Conservation (phyloP, 2,329 filamentous ascomycete species). For the Ophiostoma angusticollis region DNA sequence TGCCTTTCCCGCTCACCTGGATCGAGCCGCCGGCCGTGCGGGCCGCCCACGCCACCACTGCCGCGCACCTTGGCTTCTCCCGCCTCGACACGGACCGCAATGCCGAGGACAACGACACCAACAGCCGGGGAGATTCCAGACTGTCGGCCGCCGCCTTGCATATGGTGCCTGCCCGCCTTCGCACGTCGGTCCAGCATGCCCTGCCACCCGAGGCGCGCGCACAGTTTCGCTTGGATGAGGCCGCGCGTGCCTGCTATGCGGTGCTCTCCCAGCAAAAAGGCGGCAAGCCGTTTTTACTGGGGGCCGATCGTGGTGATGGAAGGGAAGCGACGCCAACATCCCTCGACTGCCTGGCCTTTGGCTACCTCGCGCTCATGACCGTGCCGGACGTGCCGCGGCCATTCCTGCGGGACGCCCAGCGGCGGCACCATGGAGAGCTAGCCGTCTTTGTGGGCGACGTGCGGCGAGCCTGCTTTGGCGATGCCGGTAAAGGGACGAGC, state of each 20-base stretch:
- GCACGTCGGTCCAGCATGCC: constrained; percentile 19
- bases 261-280: constrained; percentile 52
- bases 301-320: constrained; percentile 1
- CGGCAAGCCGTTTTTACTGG: constrained; percentile 36
- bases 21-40: constrained; percentile 65
- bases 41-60: constrained; percentile 54
- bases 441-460: constrained; percentile 12
- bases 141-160: constrained; percentile 9
- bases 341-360: constrained; percentile 69
- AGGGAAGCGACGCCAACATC: constrained; percentile 38
- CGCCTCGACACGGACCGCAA: constrained; percentile 45
- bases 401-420: constrained; percentile 20
- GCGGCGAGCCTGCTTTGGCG: constrained; percentile 5
- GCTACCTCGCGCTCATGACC: constrained; percentile 65
- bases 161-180: constrained; percentile 12
- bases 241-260: constrained; percentile 58
- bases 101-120: constrained; percentile 19
- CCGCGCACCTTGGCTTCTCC: constrained; percentile 56
- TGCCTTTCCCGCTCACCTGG: constrained; percentile 83
- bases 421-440: constrained; percentile 9
- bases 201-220: constrained; percentile 59
- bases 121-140: constrained; percentile 22
- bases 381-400: constrained; percentile 23
- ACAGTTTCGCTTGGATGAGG: constrained; percentile 61
- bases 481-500: not conserved